These are phyloP conservation scores for Aspergillus cristatus DNA, from an alignment of 495 filamentous ascomycete genomes.

Conservation along the genomic window DNA sequence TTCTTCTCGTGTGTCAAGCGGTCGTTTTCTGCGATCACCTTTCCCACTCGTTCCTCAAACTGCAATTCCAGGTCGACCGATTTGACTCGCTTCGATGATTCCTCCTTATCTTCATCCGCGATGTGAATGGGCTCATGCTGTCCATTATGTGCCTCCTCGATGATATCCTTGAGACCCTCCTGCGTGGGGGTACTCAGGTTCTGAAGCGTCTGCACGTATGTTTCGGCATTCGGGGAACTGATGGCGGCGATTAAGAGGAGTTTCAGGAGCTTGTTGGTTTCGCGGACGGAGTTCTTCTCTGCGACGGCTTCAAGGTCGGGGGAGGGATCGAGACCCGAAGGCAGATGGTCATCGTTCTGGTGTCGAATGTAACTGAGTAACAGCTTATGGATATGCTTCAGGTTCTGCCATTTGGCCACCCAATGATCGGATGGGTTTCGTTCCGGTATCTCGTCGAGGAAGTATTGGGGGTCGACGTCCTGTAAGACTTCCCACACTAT, in stretches of 20 bases:
- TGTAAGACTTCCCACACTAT: constrained; percentile 61
- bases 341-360: constrained; percentile 39
- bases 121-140: constrained; percentile 27
- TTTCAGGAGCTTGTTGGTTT: constrained; percentile 50
- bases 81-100: constrained; percentile 22
- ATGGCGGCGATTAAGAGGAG: constrained; percentile 56
- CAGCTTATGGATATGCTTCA: constrained; percentile 61
- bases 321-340: constrained; percentile 37
- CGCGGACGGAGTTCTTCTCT: constrained; percentile 30
- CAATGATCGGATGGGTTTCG: constrained; percentile 42
- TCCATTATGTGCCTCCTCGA: constrained; percentile 38
- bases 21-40: constrained; percentile 40
- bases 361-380: constrained; percentile 57
- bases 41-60: constrained; percentile 46
- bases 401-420: constrained; percentile 46
- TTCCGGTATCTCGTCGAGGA: constrained; percentile 52
- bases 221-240: constrained; percentile 42
- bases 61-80: constrained; percentile 41
- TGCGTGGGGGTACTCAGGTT: constrained; percentile 36
- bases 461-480: constrained; percentile 59
- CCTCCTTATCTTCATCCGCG: constrained; percentile 29
- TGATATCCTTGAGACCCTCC: constrained; percentile 39
- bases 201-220: constrained; percentile 46
- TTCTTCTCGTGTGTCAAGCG: constrained; percentile 43
- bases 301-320: constrained; percentile 55